Conservation (phyloP, 2,329 filamentous ascomycete genomes). For the Phialophora macrospora region DNA sequence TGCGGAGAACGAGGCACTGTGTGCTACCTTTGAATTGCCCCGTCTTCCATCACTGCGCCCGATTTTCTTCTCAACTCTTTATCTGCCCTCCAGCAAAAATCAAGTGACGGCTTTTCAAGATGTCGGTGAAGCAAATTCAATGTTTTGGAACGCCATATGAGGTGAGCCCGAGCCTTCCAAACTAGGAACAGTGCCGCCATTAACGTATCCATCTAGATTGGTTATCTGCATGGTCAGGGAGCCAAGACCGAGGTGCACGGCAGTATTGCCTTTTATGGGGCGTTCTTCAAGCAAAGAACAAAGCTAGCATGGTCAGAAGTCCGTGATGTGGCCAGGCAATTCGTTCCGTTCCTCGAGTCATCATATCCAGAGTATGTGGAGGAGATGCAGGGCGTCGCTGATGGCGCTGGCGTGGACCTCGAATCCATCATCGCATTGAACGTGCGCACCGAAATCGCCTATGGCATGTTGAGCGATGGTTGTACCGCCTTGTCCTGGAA, state of each 20-base stretch:
- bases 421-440: slow-evolving; percentile 63
- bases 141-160: slow-evolving; percentile 41
- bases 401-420: slow-evolving; percentile 55
- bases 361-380: slow-evolving; percentile 43
- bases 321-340: slow-evolving; percentile 51
- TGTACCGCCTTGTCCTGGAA: slow-evolving; percentile 62
- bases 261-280: slow-evolving; percentile 42
- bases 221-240: slow-evolving; percentile 41
- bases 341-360: slow-evolving; percentile 49
- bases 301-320: slow-evolving; percentile 56
- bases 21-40: too few species aligned
- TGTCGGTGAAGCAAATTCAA: slow-evolving; percentile 38
- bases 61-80: background rate
- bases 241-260: slow-evolving; percentile 40
- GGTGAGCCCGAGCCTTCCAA: slow-evolving; percentile 28
- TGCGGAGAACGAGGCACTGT: slow-evolving; percentile 2
- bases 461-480: slow-evolving; percentile 62
- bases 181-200: background rate
- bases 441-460: slow-evolving; percentile 64
- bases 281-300: slow-evolving; percentile 39
- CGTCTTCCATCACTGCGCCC: background rate
- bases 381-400: slow-evolving; percentile 54
- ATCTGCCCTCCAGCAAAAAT: background rate
- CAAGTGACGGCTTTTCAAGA: slow-evolving; percentile 18
- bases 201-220: slow-evolving; percentile 38